Conservation (phyloP, 2,329 filamentous ascomycete species). For the Botrytis sinoallii region DNA sequence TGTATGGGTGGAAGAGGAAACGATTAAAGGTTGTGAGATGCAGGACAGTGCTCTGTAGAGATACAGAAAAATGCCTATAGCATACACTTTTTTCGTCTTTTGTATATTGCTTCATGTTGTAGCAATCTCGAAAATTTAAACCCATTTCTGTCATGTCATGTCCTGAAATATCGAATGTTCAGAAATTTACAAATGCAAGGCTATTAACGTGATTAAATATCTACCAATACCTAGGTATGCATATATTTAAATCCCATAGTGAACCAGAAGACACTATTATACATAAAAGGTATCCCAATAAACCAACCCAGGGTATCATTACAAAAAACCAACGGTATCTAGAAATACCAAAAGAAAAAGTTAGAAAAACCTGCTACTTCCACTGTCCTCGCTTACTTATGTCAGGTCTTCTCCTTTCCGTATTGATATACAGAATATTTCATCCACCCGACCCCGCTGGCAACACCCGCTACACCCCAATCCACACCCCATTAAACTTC, state of each 20-base stretch:
- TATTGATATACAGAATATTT: neutral
- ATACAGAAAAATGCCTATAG: neutral
- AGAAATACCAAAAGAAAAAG: neutral
- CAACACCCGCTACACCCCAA: neutral
- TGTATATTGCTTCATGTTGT: neutral
- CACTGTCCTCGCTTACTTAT: neutral
- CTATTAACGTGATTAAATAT: neutral
- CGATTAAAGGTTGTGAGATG: neutral
- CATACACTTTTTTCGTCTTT: neutral
- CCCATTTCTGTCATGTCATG: neutral
- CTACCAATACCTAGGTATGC: neutral
- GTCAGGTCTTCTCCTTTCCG: neutral
- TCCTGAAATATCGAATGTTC: neutral
- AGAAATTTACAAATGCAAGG: neutral
- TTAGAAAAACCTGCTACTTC: neutral
- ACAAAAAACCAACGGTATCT: neutral
- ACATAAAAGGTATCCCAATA: neutral
- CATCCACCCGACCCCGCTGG: neutral
- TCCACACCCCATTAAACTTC: constrained; percentile 39
- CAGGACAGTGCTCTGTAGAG: neutral
- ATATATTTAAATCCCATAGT: neutral
- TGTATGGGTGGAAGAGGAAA: neutral
- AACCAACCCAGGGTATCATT: constrained; percentile 14
- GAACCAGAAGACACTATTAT: neutral
- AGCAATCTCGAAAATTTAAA: neutral